Conservation (phyloP, 305 asterid genomes). For the Nicotiana rustica region DNA sequence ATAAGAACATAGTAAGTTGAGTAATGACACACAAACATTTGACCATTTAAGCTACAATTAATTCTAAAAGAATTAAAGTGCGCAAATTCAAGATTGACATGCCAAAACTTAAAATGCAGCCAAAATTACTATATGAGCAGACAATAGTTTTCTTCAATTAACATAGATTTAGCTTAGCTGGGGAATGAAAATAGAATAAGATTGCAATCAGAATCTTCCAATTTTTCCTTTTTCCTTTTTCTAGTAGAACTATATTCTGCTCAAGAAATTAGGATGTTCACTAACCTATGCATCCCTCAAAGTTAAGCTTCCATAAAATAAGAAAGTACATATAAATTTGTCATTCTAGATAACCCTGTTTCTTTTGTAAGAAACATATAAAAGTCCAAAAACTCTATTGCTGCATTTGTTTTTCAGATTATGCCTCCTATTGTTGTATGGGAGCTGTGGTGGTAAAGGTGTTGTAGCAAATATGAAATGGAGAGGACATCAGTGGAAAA, state of each 20-base stretch:
- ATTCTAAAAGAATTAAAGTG: not conserved
- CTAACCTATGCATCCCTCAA: not conserved
- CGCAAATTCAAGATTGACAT: not conserved
- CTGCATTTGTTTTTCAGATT: too few relatives aligned
- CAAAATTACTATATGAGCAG: not conserved
- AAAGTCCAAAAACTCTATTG: not conserved
- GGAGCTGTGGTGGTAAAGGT: too few relatives aligned
- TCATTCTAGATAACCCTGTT: constrained; percentile 15
- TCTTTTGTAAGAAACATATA: not conserved
- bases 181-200: not conserved
- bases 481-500: too few relatives aligned
- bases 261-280: not conserved
- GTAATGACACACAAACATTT: too few relatives aligned
- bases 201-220: not conserved
- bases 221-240: too few relatives aligned
- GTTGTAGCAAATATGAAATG: too few relatives aligned
- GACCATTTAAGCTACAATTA: too few relatives aligned
- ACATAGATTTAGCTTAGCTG: not conserved
- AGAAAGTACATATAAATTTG: not conserved
- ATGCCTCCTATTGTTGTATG: too few relatives aligned
- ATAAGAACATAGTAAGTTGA: too few relatives aligned
- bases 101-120: not conserved
- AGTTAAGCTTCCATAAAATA: not conserved
- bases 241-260: not conserved
- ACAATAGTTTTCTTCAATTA: not conserved